phyloP scores from a whole-genome alignment of 306 rosid genomes.

The Rosa multiflora region DNA sequence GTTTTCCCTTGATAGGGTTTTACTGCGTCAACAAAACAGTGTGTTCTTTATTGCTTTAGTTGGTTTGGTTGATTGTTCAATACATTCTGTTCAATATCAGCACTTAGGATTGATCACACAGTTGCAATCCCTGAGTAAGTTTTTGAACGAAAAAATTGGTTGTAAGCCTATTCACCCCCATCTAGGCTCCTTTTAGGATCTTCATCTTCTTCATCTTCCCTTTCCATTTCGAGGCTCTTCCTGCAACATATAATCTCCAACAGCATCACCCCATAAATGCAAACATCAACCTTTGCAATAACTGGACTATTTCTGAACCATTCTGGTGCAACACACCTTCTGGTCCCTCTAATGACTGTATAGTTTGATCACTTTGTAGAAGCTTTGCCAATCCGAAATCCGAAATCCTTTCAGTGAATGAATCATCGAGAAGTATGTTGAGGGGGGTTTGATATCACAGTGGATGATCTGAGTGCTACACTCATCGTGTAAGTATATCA shows the following conservation, averaged over 20 bases:
- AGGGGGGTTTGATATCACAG: neutral
- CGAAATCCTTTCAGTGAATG: conserved; percentile 12
- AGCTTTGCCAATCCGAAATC: conserved; percentile 20
- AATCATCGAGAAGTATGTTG: conserved; percentile 8
- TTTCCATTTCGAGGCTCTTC: conserved; percentile 21
- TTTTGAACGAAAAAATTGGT: too few relatives aligned
- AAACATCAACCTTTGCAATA: neutral
- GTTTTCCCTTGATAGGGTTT: too few relatives aligned
- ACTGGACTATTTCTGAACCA: neutral
- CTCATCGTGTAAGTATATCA: neutral
- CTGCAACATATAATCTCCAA: conserved; percentile 13
- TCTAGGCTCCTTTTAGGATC: too few relatives aligned
- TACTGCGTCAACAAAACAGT: too few relatives aligned
- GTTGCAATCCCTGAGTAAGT: too few relatives aligned
- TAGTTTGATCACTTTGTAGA: conserved; percentile 12
- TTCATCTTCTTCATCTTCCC: conserved; percentile 2
- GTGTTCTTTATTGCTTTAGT: too few relatives aligned
- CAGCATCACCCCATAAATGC: neutral
- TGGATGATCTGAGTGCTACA: conserved; percentile 8
- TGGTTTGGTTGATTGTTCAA: too few relatives aligned
- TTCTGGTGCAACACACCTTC: neutral
- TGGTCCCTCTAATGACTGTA: conserved; percentile 7
- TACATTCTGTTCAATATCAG: too few relatives aligned
- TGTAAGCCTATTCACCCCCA: too few relatives aligned
- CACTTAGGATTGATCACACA: too few relatives aligned